These are phyloP conservation scores for Galium porrigens DNA, from an alignment of 305 asterid genomes.

Conservation along the genomic window DNA sequence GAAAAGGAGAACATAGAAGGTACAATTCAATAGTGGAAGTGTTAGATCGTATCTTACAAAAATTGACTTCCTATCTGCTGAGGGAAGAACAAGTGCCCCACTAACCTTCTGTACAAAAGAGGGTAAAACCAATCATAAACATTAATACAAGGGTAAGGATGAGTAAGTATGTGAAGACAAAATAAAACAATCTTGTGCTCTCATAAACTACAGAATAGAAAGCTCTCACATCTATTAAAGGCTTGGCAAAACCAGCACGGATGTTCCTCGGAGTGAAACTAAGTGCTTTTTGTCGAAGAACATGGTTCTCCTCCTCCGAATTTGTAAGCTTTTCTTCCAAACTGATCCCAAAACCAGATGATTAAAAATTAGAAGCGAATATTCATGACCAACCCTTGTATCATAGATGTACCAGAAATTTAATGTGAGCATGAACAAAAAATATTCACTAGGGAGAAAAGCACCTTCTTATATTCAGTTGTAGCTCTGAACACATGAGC, in stretches of 20 bases:
- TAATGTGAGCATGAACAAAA: neutral
- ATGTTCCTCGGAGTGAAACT: conserved; percentile 55
- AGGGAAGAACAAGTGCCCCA: conserved; percentile 46
- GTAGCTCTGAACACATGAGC: conserved; percentile 49
- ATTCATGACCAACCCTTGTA: neutral
- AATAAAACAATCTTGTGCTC: neutral
- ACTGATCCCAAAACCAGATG: conserved; percentile 29
- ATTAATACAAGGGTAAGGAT: neutral
- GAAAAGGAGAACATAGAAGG: conserved; percentile 13
- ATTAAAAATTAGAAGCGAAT: conserved; percentile 2
- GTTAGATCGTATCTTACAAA: conserved; percentile 39
- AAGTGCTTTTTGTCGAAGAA: conserved; percentile 69
- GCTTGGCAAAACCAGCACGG: conserved; percentile 47
- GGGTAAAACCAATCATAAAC: conserved; percentile 13
- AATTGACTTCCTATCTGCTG: conserved; percentile 55
- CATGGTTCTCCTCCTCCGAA: conserved; percentile 59
- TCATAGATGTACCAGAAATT: neutral
- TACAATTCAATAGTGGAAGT: conserved; percentile 5
- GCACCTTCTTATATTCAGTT: conserved; percentile 58
- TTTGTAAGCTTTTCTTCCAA: conserved; percentile 65
- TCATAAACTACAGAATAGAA: neutral
- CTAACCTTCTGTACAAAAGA: conserved; percentile 48
- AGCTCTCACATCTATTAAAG: conserved; percentile 58
- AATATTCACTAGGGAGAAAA: conserved; percentile 4
- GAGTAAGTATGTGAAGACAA: neutral